These are phyloP conservation scores for Prasinococcaceae sp. DNA, from an alignment of 139 green algal species.

Conservation along the genomic window DNA sequence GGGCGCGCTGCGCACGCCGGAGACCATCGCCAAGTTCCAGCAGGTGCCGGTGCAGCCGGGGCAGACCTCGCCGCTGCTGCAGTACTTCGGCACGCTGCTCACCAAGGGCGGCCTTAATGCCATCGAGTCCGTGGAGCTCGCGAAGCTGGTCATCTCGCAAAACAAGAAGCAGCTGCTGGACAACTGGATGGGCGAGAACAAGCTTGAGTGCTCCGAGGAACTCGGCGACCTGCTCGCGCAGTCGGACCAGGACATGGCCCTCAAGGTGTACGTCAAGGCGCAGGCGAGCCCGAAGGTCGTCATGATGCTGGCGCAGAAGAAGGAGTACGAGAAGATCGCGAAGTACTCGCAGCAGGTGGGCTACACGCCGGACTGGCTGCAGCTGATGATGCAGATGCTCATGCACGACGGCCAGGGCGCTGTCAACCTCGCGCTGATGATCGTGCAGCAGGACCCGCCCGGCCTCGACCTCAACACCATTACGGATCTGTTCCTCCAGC, in stretches of 20 bases:
- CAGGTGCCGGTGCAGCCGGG: slow-evolving; percentile 59
- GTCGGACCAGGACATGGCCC: slow-evolving; percentile 68
- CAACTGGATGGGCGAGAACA: slow-evolving; percentile 84
- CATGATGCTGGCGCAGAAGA: slow-evolving; percentile 69
- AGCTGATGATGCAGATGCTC: slow-evolving; percentile 81
- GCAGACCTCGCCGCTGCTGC: slow-evolving; percentile 84
- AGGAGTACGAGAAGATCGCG: slow-evolving; percentile 81
- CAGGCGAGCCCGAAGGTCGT: slow-evolving; percentile 59
- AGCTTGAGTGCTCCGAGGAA: slow-evolving; percentile 87
- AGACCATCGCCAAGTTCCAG: slow-evolving; percentile 30
- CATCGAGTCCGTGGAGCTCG: slow-evolving; percentile 84
- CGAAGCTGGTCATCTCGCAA: slow-evolving; percentile 80
- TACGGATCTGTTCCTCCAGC: slow-evolving; percentile 90
- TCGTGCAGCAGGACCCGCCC: slow-evolving; percentile 63
- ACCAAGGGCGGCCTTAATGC: slow-evolving; percentile 79
- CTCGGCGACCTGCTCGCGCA: slow-evolving; percentile 90
- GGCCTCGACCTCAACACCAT: slow-evolving; percentile 80
- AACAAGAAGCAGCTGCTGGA: slow-evolving; percentile 97
- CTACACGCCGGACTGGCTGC: slow-evolving; percentile 88
- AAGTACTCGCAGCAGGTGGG: slow-evolving; percentile 42
- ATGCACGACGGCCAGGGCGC: slow-evolving; percentile 80
- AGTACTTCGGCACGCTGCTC: slow-evolving; percentile 97
- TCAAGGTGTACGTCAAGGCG: slow-evolving; percentile 72
- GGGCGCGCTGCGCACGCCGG: slow-evolving; percentile 29
- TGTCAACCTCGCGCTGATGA: slow-evolving; percentile 85